phyloP scores from a whole-genome alignment of 805 yeast genomes.

The Ogataea kodamae region DNA sequence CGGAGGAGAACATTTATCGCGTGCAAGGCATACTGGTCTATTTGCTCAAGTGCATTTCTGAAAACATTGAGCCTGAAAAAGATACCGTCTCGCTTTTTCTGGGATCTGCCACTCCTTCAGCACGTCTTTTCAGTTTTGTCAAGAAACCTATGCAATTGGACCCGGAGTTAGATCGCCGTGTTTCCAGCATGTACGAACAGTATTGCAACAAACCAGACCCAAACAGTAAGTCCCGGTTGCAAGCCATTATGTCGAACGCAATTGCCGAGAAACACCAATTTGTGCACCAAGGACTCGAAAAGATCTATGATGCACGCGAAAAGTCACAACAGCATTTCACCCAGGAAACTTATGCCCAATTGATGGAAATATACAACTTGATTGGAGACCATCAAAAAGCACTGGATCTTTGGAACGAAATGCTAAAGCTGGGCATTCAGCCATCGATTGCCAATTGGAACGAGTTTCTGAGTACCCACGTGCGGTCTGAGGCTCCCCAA shows the following conservation, averaged over 20 bases:
- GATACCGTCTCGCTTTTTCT: not conserved
- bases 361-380: constrained; percentile 46
- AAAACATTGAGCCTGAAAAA: constrained; percentile 1
- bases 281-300: constrained; percentile 18
- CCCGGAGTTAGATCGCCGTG: not conserved
- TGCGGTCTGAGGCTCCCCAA: constrained; percentile 23
- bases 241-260: constrained; percentile 16
- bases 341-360: constrained; percentile 38
- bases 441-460: constrained; percentile 50
- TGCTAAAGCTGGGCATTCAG: constrained; percentile 35
- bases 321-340: constrained; percentile 34
- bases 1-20: constrained; percentile 1
- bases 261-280: constrained; percentile 13
- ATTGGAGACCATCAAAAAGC: constrained; percentile 36
- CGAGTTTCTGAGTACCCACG: constrained; percentile 41
- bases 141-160: not conserved
- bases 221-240: constrained; percentile 17
- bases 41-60: constrained; percentile 1
- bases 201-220: constrained; percentile 18
- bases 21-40: constrained; percentile 5
- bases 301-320: constrained; percentile 23
- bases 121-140: not conserved
- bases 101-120: not conserved
- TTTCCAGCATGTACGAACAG: not conserved
- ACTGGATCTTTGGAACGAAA: constrained; percentile 47